Evolutionary conservation across 169 alveolate genomes (phyloP).

Genomic region (Eimeria acervulina): DNA sequence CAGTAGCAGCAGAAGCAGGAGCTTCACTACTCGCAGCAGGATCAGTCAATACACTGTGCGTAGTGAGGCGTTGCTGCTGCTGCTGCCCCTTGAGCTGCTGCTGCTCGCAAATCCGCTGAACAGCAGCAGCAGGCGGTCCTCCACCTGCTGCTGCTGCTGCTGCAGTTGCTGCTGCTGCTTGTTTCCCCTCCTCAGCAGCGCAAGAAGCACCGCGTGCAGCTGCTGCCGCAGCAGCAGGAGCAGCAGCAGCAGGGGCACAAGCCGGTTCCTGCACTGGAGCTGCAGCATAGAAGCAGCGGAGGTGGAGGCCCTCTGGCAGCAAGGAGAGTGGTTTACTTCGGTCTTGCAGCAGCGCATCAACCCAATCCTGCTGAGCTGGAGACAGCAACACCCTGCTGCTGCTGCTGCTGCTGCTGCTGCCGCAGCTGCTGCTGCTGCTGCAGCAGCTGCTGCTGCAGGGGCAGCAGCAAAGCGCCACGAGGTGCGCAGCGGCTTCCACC

Average conservation of each 20-base stretch:
- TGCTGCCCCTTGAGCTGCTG: no score
- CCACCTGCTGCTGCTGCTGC: slow-evolving; percentile 2
- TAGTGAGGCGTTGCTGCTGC: no score
- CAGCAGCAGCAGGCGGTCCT: background rate
- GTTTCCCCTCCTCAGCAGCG: slow-evolving; percentile 7
- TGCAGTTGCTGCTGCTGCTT: no score
- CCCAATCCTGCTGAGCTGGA: background rate
- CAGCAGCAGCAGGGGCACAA: slow-evolving; percentile 7
- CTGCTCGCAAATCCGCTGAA: background rate
- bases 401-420: slow-evolving; percentile 10
- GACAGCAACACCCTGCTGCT: background rate
- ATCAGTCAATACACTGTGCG: no score
- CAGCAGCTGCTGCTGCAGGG: background rate
- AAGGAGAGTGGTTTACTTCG: background rate
- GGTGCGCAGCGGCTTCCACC: background rate
- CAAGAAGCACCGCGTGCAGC: background rate
- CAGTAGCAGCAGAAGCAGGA: no score
- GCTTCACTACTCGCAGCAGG: no score
- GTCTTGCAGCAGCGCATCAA: slow-evolving; percentile 47
- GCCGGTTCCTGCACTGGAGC: background rate
- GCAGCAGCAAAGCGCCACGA: slow-evolving; percentile 18
- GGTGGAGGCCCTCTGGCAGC: slow-evolving; percentile 19
- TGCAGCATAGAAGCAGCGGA: slow-evolving; percentile 9
- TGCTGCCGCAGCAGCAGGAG: background rate
- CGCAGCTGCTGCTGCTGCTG: background rate